Evolutionary conservation across 2,329 filamentous ascomycete species (phyloP).

Genomic region (Ophiostoma tasmaniense): DNA sequence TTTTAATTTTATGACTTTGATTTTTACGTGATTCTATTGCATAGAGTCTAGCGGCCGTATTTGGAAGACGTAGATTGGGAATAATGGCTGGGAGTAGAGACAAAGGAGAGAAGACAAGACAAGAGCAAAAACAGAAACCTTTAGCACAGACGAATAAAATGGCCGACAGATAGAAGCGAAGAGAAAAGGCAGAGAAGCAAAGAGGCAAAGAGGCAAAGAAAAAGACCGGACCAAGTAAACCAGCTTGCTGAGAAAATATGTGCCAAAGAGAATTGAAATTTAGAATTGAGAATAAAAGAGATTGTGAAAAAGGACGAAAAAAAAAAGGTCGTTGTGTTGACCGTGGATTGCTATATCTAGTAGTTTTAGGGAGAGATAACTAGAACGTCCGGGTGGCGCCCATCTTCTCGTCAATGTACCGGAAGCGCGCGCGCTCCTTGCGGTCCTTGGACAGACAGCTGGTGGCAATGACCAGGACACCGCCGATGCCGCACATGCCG

Average conservation of each 20-base stretch:
- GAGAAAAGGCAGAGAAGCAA: neutral
- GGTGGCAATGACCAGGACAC: constrained; percentile 58
- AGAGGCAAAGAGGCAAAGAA: neutral
- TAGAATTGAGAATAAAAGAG: neutral
- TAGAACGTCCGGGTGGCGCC: constrained; percentile 45
- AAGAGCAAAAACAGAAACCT: neutral
- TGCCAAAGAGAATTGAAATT: constrained; percentile 2
- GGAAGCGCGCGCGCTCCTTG: constrained; percentile 70
- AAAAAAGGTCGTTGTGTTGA: too few species aligned
- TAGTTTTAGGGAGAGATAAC: neutral
- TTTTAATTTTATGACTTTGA: neutral
- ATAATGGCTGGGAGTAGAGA: neutral
- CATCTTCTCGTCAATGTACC: constrained; percentile 72
- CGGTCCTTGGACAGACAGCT: constrained; percentile 73
- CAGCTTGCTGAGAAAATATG: constrained; percentile 12
- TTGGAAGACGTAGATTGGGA: neutral
- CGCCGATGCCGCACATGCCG: constrained; percentile 66
- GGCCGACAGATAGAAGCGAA: neutral
- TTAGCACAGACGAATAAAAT: constrained; percentile 3
- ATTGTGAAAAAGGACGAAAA: constrained; percentile 3
- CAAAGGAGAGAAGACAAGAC: neutral
- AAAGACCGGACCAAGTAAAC: constrained; percentile 2
- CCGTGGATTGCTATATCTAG: too few species aligned
- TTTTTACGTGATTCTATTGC: neutral
- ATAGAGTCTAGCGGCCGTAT: neutral